Evolutionary conservation across 305 asterid genomes (phyloP).

Genomic region (Ilex paraguariensis): DNA sequence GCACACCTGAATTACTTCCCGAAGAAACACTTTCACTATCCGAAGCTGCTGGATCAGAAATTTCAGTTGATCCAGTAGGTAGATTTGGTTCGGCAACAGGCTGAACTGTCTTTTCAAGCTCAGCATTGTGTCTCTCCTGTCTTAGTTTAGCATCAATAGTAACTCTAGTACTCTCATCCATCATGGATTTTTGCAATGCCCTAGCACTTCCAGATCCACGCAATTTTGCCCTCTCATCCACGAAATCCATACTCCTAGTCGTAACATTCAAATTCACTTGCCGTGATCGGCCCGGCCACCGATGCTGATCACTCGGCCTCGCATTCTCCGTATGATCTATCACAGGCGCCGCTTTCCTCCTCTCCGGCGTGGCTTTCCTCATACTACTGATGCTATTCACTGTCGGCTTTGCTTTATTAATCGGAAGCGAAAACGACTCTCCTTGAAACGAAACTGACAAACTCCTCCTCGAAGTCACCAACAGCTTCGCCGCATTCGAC

Average conservation of each 20-base stretch:
- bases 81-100: constrained; percentile 18
- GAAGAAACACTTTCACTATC: constrained; percentile 49
- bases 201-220: constrained; percentile 43
- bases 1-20: constrained; percentile 26
- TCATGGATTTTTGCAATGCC: constrained; percentile 36
- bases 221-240: constrained; percentile 35
- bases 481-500: constrained; percentile 48
- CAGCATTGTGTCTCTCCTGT: constrained; percentile 23
- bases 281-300: constrained; percentile 83
- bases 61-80: constrained; percentile 12
- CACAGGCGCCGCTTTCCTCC: constrained; percentile 38
- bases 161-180: constrained; percentile 25
- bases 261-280: constrained; percentile 43
- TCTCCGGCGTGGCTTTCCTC: constrained; percentile 69
- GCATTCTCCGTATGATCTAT: constrained; percentile 51
- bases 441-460: constrained; percentile 87
- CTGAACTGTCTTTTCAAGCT: constrained; percentile 18
- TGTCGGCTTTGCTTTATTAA: constrained; percentile 44
- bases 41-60: constrained; percentile 27
- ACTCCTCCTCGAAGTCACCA: constrained; percentile 61
- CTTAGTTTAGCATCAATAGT: constrained; percentile 27
- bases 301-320: constrained; percentile 58
- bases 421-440: constrained; percentile 47
- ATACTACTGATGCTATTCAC: constrained; percentile 31
- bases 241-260: constrained; percentile 69